A percentile compares a stretch with the other conserved stretches of the same genome.
These are phyloP conservation scores for Aspergillus diversus DNA, from an alignment of 495 filamentous ascomycete genomes.

Conservation along the genomic window DNA sequence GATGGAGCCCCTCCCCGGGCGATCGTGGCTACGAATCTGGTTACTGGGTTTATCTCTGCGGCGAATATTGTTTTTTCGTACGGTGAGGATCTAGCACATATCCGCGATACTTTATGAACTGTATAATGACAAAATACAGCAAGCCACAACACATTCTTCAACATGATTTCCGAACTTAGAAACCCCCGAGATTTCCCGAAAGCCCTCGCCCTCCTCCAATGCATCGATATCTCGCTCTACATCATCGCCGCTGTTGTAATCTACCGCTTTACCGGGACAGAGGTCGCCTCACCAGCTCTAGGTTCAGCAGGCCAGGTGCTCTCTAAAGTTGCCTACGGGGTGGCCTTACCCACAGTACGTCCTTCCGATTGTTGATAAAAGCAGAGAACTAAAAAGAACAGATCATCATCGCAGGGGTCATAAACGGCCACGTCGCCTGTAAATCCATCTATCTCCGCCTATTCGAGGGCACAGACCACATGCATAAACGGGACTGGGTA, in stretches of 20 bases:
- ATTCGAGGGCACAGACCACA: constrained; percentile 57
- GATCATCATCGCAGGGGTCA: constrained; percentile 45
- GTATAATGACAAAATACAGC: constrained; percentile 18
- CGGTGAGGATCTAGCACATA: constrained; percentile 18
- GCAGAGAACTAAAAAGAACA: neutral
- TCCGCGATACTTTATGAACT: neutral
- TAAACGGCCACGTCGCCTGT: constrained; percentile 62
- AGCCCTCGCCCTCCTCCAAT: constrained; percentile 62
- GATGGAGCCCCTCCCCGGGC: constrained; percentile 26
- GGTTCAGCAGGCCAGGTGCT: constrained; percentile 64
- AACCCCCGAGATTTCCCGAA: constrained; percentile 66
- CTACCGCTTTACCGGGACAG: constrained; percentile 68
- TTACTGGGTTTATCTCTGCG: constrained; percentile 36
- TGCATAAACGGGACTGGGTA: constrained; percentile 58
- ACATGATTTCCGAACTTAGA: constrained; percentile 75
- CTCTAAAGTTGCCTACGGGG: constrained; percentile 71
- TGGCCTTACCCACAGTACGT: constrained; percentile 67
- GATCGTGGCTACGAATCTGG: constrained; percentile 31
- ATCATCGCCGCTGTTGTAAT: constrained; percentile 49
- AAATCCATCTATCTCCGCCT: constrained; percentile 70
- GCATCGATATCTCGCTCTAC: constrained; percentile 68
- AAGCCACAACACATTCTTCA: constrained; percentile 71
- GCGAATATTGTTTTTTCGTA: constrained; percentile 47
- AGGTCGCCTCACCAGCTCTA: constrained; percentile 71
- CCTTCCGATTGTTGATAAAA: neutral